These are phyloP conservation scores for Xylaria arbuscula DNA, from an alignment of 2,329 filamentous ascomycete genomes.

Conservation along the genomic window DNA sequence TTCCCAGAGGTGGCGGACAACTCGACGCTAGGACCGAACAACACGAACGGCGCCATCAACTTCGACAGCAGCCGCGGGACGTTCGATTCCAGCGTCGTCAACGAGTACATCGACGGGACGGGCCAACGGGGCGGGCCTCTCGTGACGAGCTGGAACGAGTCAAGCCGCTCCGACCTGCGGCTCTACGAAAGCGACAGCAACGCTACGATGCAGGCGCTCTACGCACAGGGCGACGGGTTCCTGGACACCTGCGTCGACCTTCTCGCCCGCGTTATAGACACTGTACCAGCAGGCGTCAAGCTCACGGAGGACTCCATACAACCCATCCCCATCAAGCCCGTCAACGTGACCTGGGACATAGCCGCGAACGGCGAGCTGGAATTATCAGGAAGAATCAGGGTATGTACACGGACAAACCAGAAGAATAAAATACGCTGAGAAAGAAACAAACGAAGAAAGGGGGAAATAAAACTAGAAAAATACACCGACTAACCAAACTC, in stretches of 20 bases:
- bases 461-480: background rate
- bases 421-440: background rate
- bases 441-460: background rate
- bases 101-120: conserved; percentile 45
- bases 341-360: conserved; percentile 47
- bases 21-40: conserved; percentile 40
- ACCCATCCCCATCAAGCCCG: conserved; percentile 44
- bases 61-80: conserved; percentile 42
- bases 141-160: conserved; percentile 46
- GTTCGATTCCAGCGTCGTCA: conserved; percentile 44
- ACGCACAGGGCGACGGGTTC: conserved; percentile 42
- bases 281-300: conserved; percentile 43
- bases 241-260: conserved; percentile 44
- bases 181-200: conserved; percentile 47
- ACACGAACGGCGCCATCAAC: conserved; percentile 44
- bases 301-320: conserved; percentile 41
- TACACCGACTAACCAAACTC: background rate
- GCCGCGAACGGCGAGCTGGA: conserved; percentile 33
- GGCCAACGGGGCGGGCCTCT: conserved; percentile 43
- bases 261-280: conserved; percentile 46
- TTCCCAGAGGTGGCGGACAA: conserved; percentile 43
- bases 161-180: conserved; percentile 46
- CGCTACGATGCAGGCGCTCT: conserved; percentile 45
- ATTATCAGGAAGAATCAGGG: conserved; percentile 43
- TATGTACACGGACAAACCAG: conserved; percentile 24